phyloP scores from a whole-genome alignment of 2,329 filamentous ascomycete species.

The Lanzia echinophila region DNA sequence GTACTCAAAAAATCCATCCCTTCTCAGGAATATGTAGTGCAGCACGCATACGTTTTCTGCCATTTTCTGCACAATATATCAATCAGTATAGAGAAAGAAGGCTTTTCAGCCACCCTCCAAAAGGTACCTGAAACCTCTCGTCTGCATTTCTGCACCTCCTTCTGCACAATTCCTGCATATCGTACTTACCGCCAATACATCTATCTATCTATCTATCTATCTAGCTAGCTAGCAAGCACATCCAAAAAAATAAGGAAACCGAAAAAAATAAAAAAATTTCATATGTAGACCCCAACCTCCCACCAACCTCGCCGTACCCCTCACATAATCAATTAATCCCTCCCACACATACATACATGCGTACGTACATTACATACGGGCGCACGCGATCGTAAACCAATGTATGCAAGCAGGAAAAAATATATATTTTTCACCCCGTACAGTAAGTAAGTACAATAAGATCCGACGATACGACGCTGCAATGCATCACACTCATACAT shows the following conservation, averaged over 20 bases:
- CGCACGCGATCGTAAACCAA: not conserved
- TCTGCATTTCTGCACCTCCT: not conserved
- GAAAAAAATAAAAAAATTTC: not conserved
- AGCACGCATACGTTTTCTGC: not conserved
- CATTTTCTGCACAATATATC: too few species aligned
- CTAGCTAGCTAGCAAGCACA: too few species aligned
- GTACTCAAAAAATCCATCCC: too few species aligned
- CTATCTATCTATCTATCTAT: too few species aligned
- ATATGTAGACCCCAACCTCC: not conserved
- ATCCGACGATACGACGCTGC: constrained; percentile 1
- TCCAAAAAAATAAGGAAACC: too few species aligned
- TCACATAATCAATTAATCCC: constrained; percentile 2
- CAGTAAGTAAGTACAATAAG: not conserved
- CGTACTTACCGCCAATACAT: not conserved
- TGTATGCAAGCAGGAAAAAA: not conserved
- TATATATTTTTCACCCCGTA: not conserved
- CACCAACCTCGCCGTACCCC: not conserved
- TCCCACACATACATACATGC: not conserved
- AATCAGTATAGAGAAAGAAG: too few species aligned
- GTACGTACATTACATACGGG: too few species aligned
- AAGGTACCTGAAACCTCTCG: not conserved
- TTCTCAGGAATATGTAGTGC: too few species aligned
- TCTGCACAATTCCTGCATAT: constrained; percentile 4
- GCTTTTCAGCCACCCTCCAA: not conserved
- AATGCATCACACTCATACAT: not conserved